These are phyloP conservation scores for Grosmannia penicillata DNA, from an alignment of 2,329 filamentous ascomycete species.

Conservation along the genomic window DNA sequence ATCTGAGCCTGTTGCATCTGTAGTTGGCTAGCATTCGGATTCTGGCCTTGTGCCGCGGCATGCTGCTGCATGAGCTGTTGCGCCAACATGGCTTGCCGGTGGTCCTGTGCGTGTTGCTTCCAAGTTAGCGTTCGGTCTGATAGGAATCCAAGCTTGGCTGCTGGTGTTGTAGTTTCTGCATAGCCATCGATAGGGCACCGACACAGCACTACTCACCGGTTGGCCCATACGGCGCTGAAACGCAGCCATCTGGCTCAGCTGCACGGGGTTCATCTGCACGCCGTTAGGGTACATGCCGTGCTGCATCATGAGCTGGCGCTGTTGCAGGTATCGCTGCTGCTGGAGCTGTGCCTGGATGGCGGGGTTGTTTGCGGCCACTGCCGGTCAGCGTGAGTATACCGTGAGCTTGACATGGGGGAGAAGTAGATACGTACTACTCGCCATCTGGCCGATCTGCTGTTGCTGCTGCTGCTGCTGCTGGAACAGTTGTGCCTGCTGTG, in stretches of 20 bases:
- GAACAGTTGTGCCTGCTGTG: conserved; percentile 41
- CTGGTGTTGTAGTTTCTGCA: too few relatives aligned
- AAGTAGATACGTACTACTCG: conserved; percentile 14
- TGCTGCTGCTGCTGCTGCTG: conserved; percentile 42
- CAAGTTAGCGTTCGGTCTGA: too few relatives aligned
- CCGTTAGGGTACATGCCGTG: conserved; percentile 33
- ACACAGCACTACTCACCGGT: conserved; percentile 1
- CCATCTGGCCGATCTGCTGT: conserved; percentile 25
- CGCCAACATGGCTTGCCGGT: conserved; percentile 24
- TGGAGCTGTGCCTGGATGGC: conserved; percentile 28
- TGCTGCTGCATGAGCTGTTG: conserved; percentile 33
- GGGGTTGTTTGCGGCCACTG: conserved; percentile 18
- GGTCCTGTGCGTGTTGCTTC: neutral
- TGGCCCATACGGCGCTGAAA: conserved; percentile 24
- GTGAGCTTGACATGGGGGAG: conserved; percentile 2
- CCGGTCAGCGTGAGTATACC: neutral
- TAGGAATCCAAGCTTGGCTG: too few relatives aligned
- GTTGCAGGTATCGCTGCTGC: conserved; percentile 39
- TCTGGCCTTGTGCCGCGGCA: conserved; percentile 19
- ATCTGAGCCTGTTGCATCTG: conserved; percentile 27
- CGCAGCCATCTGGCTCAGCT: conserved; percentile 17
- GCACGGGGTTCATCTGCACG: conserved; percentile 37
- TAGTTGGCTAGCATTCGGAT: conserved; percentile 15
- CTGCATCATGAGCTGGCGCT: conserved; percentile 35
- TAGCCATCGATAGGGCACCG: too few relatives aligned